phyloP scores from a whole-genome alignment of 2,329 filamentous ascomycete genomes.

The Diaporthe caulivora region DNA sequence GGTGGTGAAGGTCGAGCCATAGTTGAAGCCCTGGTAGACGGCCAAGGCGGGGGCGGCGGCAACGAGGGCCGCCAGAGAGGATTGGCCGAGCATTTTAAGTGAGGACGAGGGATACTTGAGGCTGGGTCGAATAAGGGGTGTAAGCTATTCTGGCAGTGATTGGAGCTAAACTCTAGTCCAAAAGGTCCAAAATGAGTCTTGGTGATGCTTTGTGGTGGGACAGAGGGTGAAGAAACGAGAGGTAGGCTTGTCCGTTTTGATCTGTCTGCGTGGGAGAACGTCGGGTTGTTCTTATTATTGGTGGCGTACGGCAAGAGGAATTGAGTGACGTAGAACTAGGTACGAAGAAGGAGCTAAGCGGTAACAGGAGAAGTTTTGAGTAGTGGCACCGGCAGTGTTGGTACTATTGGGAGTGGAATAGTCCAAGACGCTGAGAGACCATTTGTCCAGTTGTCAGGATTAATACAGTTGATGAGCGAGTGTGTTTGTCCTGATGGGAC shows the following conservation, averaged over 20 bases:
- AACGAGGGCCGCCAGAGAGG: slow-evolving; percentile 33
- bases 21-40: slow-evolving; percentile 78
- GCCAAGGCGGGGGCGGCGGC: slow-evolving; percentile 43
- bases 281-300: slow-evolving; percentile 18
- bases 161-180: slow-evolving; percentile 24
- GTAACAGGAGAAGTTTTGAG: slow-evolving; percentile 4
- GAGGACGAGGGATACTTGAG: neutral
- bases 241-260: neutral
- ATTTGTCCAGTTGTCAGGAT: neutral
- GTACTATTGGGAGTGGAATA: neutral
- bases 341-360: slow-evolving; percentile 20
- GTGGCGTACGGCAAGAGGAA: slow-evolving; percentile 25
- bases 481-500: slow-evolving; percentile 2
- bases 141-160: slow-evolving; percentile 28
- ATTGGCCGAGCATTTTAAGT: slow-evolving; percentile 33
- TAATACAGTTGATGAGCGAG: slow-evolving; percentile 22
- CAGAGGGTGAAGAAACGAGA: slow-evolving; percentile 23
- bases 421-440: neutral
- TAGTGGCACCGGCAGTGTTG: neutral
- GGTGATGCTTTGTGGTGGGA: neutral
- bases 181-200: slow-evolving; percentile 20
- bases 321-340: slow-evolving; percentile 24
- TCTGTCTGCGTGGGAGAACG: neutral
- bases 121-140: neutral
- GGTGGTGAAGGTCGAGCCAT: slow-evolving; percentile 73